Base-by-base conservation (phyloP, 2,329 filamentous ascomycete genomes). In the Aspergillus puulaauensis region DNA sequence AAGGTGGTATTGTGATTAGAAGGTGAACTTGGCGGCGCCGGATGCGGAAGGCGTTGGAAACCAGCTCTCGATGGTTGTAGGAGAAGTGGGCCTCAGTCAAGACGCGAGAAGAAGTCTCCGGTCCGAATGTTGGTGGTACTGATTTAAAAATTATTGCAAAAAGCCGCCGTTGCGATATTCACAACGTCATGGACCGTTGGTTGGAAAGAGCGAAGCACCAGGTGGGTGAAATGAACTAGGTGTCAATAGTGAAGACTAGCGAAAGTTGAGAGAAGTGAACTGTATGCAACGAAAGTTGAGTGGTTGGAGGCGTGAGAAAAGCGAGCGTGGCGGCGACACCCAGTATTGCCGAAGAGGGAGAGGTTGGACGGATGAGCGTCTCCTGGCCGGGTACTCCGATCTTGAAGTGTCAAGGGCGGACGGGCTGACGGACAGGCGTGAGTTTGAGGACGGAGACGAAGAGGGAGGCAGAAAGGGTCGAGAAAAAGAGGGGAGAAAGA, bases 241-340 rank as follows among this genome's bases (percentile, higher is more conserved):
- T 51, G 57, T 54, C 54, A 48, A 57, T 17, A 39, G 44, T 40
- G 56, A 43, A 48, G 47, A 61, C 43, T 52, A 61, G 56, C 17
- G 61, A 62, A 39, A 21, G 64, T 59, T 43, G 11, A 41, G 35
- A 41, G 49, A 59, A 55, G 48, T 39, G 56, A 62, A 62, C 44
- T 58, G 50, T 60, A 59, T 57, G 54, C 59, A 60, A 61, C 60
- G 58, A 59, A 61, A 63, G 52, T 56, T 54, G 48, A 39, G 48
- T 40, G 52, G 56, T 57, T 57, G 58, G 58, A 56, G 58, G 39
- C 33, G 53, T 61, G 52, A 57, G 54, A 52, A 59, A 64, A 72
- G 66, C 64, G 70, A 73, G 64, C 52, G 70, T 61, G 65, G 64
- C 58, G 70, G 69, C 69, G 64, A 72, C 67, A 67, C 64, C 66